Conservation (phyloP, 2,329 filamentous ascomycete genomes). For the Fusarium avenaceum region DNA sequence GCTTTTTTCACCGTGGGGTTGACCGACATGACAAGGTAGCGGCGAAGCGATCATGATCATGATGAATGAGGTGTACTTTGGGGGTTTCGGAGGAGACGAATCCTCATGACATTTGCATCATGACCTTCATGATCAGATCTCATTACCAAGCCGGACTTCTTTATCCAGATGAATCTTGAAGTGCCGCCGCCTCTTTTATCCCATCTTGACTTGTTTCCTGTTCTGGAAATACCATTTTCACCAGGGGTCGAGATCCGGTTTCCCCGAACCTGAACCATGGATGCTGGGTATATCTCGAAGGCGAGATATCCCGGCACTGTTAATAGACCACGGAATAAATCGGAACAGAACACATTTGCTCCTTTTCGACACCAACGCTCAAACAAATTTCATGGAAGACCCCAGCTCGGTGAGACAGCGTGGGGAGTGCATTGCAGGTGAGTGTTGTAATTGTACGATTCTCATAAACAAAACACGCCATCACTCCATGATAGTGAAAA, state of each 20-base stretch:
- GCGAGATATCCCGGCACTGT: slow-evolving; percentile 18
- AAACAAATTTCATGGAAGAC: slow-evolving; percentile 16
- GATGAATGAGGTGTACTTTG: slow-evolving; percentile 16
- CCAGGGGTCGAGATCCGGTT: slow-evolving; percentile 26
- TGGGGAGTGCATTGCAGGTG: slow-evolving; percentile 27
- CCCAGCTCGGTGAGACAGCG: slow-evolving; percentile 34
- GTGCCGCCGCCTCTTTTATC: slow-evolving; percentile 3
- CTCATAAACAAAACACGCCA: slow-evolving; percentile 40
- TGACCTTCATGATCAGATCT: slow-evolving; percentile 22
- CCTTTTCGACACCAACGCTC: slow-evolving; percentile 10
- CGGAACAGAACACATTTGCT: slow-evolving; percentile 11
- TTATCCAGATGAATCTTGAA: not conserved
- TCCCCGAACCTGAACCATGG: slow-evolving; percentile 33
- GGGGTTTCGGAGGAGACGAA: slow-evolving; percentile 19
- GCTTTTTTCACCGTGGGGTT: slow-evolving; percentile 45
- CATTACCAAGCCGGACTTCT: not conserved
- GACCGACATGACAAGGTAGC: slow-evolving; percentile 46
- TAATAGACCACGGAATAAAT: slow-evolving; percentile 13
- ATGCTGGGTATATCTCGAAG: slow-evolving; percentile 12
- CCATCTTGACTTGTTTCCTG: slow-evolving; percentile 23
- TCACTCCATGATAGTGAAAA: slow-evolving; percentile 29
- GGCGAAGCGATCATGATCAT: slow-evolving; percentile 37
- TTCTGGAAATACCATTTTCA: slow-evolving; percentile 9
- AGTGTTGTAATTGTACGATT: slow-evolving; percentile 43
- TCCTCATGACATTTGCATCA: slow-evolving; percentile 10